Conservation (phyloP, 225 moss, liverwort and hornwort species). For the Antitrichia curtipendula region DNA sequence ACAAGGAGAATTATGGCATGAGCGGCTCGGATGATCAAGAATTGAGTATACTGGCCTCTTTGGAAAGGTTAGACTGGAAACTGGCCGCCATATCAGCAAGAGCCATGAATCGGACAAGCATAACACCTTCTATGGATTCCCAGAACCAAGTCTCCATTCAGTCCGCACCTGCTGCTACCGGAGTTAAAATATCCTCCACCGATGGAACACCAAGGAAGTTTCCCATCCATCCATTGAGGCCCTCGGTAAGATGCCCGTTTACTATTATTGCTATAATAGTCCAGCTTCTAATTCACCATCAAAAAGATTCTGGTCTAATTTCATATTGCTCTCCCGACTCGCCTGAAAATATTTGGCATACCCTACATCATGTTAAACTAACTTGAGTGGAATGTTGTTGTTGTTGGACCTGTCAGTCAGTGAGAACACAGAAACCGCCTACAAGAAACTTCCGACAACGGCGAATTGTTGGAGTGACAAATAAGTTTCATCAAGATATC, state of each 20-base stretch:
- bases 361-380: background rate
- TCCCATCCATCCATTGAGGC: slow-evolving; percentile 33
- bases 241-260: slow-evolving; percentile 32
- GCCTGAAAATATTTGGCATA: background rate
- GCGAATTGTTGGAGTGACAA: slow-evolving; percentile 48
- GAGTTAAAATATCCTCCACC: background rate
- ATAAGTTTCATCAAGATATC: slow-evolving; percentile 27
- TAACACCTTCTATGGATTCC: slow-evolving; percentile 39
- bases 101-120: slow-evolving; percentile 29
- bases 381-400: background rate
- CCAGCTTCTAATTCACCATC: background rate
- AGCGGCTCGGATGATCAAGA: slow-evolving; percentile 52
- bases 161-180: slow-evolving; percentile 64
- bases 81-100: slow-evolving; percentile 54
- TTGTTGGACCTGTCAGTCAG: slow-evolving; percentile 32
- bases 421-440: slow-evolving; percentile 26
- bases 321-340: background rate
- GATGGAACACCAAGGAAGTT: slow-evolving; percentile 24
- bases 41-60: slow-evolving; percentile 66
- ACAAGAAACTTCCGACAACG: slow-evolving; percentile 29
- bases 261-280: background rate
- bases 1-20: slow-evolving; percentile 42
- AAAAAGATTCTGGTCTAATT: background rate
- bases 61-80: slow-evolving; percentile 82
- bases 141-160: slow-evolving; percentile 55